These are phyloP conservation scores for Dothistroma septosporum DNA, from an alignment of 2,329 filamentous ascomycete species.

Conservation along the genomic window DNA sequence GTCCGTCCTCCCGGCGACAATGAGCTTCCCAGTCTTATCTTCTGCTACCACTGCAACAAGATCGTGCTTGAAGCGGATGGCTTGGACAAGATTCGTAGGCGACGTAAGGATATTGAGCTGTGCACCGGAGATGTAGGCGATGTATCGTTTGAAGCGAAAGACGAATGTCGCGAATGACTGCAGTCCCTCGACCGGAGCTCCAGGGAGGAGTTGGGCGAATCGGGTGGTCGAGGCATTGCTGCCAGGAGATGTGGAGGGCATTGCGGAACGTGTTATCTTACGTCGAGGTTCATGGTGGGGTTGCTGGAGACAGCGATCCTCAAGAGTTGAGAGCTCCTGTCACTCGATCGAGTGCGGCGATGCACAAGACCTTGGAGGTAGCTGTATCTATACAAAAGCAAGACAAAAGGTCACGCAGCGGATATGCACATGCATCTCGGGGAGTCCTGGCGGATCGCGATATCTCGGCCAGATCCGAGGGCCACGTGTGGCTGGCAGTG, in stretches of 20 bases:
- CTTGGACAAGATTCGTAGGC: constrained; percentile 74
- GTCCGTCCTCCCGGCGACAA: constrained; percentile 61
- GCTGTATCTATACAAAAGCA: not conserved
- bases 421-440: not conserved
- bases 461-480: too few relatives aligned
- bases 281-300: not conserved
- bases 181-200: constrained; percentile 71
- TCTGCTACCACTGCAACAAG: constrained; percentile 78
- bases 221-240: constrained; percentile 9
- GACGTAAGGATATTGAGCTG: constrained; percentile 79
- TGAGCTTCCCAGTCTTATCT: constrained; percentile 78
- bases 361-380: not conserved
- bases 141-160: constrained; percentile 68
- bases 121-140: constrained; percentile 85
- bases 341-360: not conserved
- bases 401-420: not conserved
- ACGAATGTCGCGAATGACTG: constrained; percentile 70
- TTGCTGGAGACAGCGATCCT: not conserved
- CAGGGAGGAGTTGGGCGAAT: constrained; percentile 61
- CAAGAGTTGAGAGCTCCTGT: not conserved
- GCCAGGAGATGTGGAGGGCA: constrained; percentile 33
- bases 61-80: constrained; percentile 56
- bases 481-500: not conserved
- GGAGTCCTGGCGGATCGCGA: not conserved
- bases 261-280: constrained; percentile 20